Evolutionary conservation across 352 stramenopile genomes (phyloP).

Genomic region (Phytophthora foliorum): DNA sequence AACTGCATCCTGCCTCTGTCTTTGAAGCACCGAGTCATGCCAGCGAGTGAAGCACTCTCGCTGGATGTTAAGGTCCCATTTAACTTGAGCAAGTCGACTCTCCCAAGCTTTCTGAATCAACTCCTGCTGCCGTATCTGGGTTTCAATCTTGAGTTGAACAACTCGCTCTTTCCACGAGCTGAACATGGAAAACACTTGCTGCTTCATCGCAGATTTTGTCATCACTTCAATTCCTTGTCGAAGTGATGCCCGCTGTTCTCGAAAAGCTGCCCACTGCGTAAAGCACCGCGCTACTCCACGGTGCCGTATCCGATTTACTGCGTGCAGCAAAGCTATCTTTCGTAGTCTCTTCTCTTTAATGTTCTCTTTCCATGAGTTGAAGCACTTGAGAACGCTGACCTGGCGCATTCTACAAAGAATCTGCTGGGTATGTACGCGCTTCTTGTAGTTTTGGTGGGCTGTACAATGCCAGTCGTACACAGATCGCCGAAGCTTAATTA

Average conservation of each 20-base stretch:
- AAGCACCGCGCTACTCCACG: slow-evolving; percentile 44
- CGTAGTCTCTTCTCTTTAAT: slow-evolving; percentile 14
- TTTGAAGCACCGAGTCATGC: slow-evolving; percentile 18
- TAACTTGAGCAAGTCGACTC: slow-evolving; percentile 28
- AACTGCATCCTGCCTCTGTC: slow-evolving; percentile 2
- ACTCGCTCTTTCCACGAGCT: slow-evolving; percentile 30
- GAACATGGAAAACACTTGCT: slow-evolving; percentile 18
- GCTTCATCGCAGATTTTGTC: slow-evolving; percentile 20
- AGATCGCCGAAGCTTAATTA: slow-evolving; percentile 19
- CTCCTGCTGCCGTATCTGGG: slow-evolving; percentile 22
- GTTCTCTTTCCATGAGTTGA: slow-evolving; percentile 63
- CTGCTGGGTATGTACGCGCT: slow-evolving; percentile 16
- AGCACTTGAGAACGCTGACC: slow-evolving; percentile 47
- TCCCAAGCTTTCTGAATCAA: slow-evolving; percentile 43
- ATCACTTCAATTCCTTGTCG: slow-evolving; percentile 20
- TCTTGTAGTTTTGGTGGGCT: slow-evolving; percentile 8
- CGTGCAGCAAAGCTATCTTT: slow-evolving; percentile 34
- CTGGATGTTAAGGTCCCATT: slow-evolving; percentile 33
- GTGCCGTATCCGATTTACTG: slow-evolving; percentile 46
- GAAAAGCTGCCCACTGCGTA: slow-evolving; percentile 40
- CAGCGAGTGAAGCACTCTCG: slow-evolving; percentile 39
- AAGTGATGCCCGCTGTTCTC: slow-evolving; percentile 5
- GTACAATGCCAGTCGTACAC: slow-evolving; percentile 23
- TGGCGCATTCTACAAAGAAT: slow-evolving; percentile 48
- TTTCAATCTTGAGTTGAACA: slow-evolving; percentile 10